Conservation (phyloP, 2,329 filamentous ascomycete species). For the Pezicula rhizophila region DNA sequence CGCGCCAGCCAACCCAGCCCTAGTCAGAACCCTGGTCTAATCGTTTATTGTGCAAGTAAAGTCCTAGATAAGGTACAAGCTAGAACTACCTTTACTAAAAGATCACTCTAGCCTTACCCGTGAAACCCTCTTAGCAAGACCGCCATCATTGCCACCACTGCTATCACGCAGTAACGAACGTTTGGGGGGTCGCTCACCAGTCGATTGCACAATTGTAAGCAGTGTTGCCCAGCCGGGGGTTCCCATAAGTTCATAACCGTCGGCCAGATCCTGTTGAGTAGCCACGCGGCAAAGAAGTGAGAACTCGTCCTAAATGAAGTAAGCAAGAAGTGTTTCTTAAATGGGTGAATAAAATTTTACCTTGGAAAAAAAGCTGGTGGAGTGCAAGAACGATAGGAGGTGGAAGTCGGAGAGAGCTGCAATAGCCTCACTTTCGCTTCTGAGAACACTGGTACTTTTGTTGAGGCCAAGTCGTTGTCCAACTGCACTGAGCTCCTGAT, state of each 20-base stretch:
- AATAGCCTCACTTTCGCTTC: slow-evolving; percentile 55
- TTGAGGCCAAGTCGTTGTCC: slow-evolving; percentile 61
- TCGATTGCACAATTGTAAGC: slow-evolving; percentile 87
- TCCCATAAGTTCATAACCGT: slow-evolving; percentile 77
- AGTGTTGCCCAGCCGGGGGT: slow-evolving; percentile 92
- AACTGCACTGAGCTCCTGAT: slow-evolving; percentile 68
- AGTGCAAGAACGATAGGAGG: slow-evolving; percentile 78
- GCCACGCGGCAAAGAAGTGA: slow-evolving; percentile 79
- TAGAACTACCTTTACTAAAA: background rate
- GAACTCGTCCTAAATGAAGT: slow-evolving; percentile 70
- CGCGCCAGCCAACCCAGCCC: background rate
- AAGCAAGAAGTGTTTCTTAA: slow-evolving; percentile 6
- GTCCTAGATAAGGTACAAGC: background rate
- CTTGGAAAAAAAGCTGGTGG: slow-evolving; percentile 77
- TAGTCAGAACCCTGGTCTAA: background rate
- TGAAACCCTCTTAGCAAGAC: slow-evolving; percentile 61
- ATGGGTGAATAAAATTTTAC: slow-evolving; percentile 42
- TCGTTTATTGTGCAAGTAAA: background rate
- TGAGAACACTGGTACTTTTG: slow-evolving; percentile 42
- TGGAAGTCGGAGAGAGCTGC: slow-evolving; percentile 87
- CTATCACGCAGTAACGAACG: slow-evolving; percentile 39
- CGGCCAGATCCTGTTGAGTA: slow-evolving; percentile 70
- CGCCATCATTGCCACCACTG: slow-evolving; percentile 27
- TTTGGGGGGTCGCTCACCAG: slow-evolving; percentile 93
- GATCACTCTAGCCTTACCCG: slow-evolving; percentile 45